Conservation (phyloP, 345 rosid genomes). For the Eucalyptus curtisii region DNA sequence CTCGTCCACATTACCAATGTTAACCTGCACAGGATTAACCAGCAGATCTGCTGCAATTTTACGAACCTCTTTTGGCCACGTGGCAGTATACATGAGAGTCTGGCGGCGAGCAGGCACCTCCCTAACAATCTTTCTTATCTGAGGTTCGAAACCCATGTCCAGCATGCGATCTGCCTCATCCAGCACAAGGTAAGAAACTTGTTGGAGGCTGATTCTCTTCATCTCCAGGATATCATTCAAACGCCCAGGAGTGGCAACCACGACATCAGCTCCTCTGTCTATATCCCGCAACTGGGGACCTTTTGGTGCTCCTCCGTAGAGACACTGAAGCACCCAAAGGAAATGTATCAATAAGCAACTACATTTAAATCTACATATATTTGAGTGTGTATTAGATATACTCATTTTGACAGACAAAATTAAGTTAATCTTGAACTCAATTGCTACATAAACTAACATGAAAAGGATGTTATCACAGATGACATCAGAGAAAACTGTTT, state of each 20-base stretch:
- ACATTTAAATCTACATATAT: background rate
- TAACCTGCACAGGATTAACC: slow-evolving; percentile 92
- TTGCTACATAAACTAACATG: background rate
- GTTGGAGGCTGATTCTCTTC: slow-evolving; percentile 81
- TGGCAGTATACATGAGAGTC: slow-evolving; percentile 97
- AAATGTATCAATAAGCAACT: background rate
- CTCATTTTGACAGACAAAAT: background rate
- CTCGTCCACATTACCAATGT: slow-evolving; percentile 92
- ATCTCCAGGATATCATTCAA: slow-evolving; percentile 96
- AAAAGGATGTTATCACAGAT: background rate
- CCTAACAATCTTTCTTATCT: slow-evolving; percentile 88
- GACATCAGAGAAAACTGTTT: background rate
- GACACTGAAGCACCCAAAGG: slow-evolving; percentile 41
- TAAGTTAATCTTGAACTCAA: background rate
- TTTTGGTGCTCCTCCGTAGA: slow-evolving; percentile 98
- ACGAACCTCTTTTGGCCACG: slow-evolving; percentile 97
- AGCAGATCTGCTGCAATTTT: slow-evolving; percentile 95
- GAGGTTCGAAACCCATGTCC: slow-evolving; percentile 99
- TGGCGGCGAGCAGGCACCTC: slow-evolving; percentile 91
- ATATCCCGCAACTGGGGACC: slow-evolving; percentile 88
- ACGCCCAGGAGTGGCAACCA: slow-evolving; percentile 99
- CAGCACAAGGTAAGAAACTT: slow-evolving; percentile 86
- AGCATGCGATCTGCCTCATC: slow-evolving; percentile 99
- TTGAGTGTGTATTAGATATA: background rate
- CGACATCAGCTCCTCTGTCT: slow-evolving; percentile 87